These are phyloP conservation scores for Hypomyces perniciosus DNA, from an alignment of 2,329 filamentous ascomycete genomes.

Conservation along the genomic window DNA sequence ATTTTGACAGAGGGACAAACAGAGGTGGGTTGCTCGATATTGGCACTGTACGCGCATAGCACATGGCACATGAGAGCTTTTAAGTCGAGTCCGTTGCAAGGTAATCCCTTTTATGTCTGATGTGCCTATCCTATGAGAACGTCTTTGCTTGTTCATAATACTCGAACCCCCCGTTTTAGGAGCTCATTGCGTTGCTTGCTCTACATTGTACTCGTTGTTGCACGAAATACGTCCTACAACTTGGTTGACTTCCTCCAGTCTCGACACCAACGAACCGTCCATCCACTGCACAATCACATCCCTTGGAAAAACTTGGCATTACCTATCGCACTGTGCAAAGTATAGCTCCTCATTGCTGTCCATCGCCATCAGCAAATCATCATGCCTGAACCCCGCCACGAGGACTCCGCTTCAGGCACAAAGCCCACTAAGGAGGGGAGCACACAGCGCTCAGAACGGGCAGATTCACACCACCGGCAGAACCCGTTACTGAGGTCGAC, in stretches of 20 bases:
- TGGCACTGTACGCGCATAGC: slow-evolving; percentile 1
- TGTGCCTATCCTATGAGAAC: too few relatives aligned
- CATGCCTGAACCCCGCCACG: slow-evolving; percentile 29
- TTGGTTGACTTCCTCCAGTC: not conserved
- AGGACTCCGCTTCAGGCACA: slow-evolving; percentile 29
- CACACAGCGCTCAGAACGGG: not conserved
- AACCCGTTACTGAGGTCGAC: slow-evolving; percentile 23
- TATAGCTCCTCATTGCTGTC: too few relatives aligned
- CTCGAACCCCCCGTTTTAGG: not conserved
- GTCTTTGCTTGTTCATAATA: not conserved
- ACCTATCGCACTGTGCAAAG: slow-evolving; percentile 11
- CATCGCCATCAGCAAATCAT: slow-evolving; percentile 17
- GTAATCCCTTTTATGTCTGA: not conserved
- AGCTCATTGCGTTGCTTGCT: not conserved
- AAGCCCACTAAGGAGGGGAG: slow-evolving; percentile 13
- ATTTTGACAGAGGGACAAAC: too few relatives aligned
- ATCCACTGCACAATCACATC: not conserved
- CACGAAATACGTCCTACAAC: not conserved
- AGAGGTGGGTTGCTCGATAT: not conserved
- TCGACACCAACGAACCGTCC: not conserved
- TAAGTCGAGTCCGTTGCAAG: not conserved
- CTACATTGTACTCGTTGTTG: not conserved
- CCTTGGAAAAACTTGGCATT: not conserved
- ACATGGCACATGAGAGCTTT: not conserved
- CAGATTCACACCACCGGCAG: slow-evolving; percentile 10